Base-by-base conservation (phyloP, 2,329 filamentous ascomycete species). In the Cercospora beticola region DNA sequence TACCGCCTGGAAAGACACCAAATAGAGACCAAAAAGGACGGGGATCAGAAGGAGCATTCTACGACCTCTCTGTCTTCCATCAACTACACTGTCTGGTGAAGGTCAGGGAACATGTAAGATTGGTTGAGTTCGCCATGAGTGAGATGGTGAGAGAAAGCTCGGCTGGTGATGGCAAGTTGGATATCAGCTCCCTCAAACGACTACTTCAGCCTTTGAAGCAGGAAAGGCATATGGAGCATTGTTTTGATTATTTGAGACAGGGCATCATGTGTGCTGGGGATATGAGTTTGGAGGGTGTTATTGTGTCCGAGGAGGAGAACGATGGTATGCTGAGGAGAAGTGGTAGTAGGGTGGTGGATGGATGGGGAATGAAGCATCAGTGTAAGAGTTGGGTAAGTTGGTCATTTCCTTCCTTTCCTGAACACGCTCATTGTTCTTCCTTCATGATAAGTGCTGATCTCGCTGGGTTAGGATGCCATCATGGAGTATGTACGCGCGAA, bases 31-130 rank as follows among this genome's bases (percentile, higher is more conserved):
- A 26, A 4, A 3, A 52, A 23, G 36, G 6, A n/a, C 36, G 36
- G 2, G 16, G 2, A n/a, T n/a, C 46, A 52, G 21, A 66, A 9
- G 61, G 69, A 23, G 74, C 74, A 30, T 70, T 79, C 62, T 80
- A 78, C 71, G 75, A 76, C 60, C 73, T 77, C 56, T 75, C 77
- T 6, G 58, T 79, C 40, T 80, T 78, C 72, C 78, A 79, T 66
- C 76, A 79, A 64, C 64, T 79, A 33, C 77, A 79, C 64, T 80
- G 78, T 62, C 73, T 80, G 1, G 64, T 68, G 10, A 73, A 77
- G 54, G 73, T 79, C 33, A 74, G 78, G 5, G 74, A 69, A n/a
- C 93, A 92, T 75, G 96, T 86, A 78, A 98, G 95, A 1, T 30
- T 67, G 14, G 68, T 72, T 4, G 66, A 64, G 30, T 71, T 70